Conservation (phyloP, 306 rosid genomes). For the Glycine latifolia region DNA sequence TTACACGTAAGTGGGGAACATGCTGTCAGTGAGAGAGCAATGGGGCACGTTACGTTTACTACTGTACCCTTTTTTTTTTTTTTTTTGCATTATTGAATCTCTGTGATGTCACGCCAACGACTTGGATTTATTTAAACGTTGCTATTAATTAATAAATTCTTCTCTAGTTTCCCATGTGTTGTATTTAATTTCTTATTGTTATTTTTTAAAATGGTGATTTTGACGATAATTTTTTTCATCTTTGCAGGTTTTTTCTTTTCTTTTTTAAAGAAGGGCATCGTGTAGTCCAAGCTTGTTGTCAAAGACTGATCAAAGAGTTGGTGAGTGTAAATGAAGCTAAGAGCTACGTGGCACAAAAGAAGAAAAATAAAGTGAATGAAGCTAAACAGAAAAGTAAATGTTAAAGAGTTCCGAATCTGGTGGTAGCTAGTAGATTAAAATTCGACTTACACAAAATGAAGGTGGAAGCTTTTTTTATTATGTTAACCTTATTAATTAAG, state of each 20-base stretch:
- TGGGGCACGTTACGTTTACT: conserved; percentile 42
- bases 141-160: neutral
- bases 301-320: neutral
- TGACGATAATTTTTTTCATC: neutral
- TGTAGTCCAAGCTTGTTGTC: neutral
- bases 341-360: conserved; percentile 2
- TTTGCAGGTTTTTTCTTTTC: neutral
- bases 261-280: neutral
- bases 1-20: conserved; percentile 62
- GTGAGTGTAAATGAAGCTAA: conserved; percentile 26
- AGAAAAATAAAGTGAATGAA: neutral
- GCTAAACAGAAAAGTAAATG: neutral
- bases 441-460: too few relatives aligned
- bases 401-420: too few relatives aligned
- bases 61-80: neutral
- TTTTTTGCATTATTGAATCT: conserved; percentile 27
- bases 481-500: too few relatives aligned
- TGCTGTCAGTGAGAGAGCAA: conserved; percentile 66
- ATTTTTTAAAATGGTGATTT: neutral
- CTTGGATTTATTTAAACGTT: neutral
- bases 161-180: neutral
- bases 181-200: neutral
- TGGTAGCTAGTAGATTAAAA: too few relatives aligned
- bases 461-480: too few relatives aligned
- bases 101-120: neutral